Conservation (phyloP, 176 grass and related monocot species). For the Zoysia pacifica region DNA sequence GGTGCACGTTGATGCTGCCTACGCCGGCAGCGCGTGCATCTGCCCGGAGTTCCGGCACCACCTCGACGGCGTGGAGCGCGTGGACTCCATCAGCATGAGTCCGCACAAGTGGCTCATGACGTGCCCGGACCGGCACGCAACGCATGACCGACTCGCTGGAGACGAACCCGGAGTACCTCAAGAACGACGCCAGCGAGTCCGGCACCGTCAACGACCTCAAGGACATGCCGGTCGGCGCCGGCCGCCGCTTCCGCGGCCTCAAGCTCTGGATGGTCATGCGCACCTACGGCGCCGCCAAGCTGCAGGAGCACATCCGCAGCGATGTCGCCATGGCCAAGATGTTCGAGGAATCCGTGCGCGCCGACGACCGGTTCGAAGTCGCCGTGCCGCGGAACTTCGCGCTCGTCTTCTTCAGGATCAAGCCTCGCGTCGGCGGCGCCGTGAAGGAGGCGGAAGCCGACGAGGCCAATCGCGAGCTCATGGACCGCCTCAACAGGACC, state of each 20-base stretch:
- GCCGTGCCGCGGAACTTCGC: slow-evolving; percentile 24
- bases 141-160: neutral
- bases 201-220: neutral
- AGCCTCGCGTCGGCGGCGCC: neutral
- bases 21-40: too few species aligned
- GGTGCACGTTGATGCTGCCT: too few species aligned
- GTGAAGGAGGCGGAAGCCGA: slow-evolving; percentile 16
- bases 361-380: slow-evolving; percentile 45
- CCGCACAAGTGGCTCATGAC: slow-evolving; percentile 12
- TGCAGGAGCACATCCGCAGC: slow-evolving; percentile 3
- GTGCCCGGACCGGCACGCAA: neutral
- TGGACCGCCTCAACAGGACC: slow-evolving; percentile 32
- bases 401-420: slow-evolving; percentile 49
- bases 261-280: slow-evolving; percentile 14
- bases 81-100: slow-evolving; percentile 19
- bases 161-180: neutral
- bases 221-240: neutral
- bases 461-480: slow-evolving; percentile 29
- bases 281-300: neutral
- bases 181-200: neutral
- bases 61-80: neutral
- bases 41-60: too few species aligned
- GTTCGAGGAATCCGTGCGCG: slow-evolving; percentile 45
- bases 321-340: slow-evolving; percentile 38
- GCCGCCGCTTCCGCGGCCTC: neutral